Base-by-base conservation (phyloP, 495 filamentous ascomycete genomes). In the Penicillium riverlandense region DNA sequence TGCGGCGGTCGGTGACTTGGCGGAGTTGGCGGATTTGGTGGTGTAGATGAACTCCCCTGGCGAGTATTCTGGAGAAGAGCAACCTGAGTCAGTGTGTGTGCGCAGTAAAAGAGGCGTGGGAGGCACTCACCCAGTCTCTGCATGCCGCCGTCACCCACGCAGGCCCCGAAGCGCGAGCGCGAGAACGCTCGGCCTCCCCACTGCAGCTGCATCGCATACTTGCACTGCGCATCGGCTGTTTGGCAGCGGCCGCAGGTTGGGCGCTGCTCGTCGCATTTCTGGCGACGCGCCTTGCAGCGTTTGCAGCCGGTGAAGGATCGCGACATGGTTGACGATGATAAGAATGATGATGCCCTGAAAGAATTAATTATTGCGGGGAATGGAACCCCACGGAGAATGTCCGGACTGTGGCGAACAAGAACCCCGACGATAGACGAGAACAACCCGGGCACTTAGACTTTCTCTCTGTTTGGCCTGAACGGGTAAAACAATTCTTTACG, bases 41-140 rank as follows among this genome's bases (percentile, higher is more conserved):
- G 67, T 70, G 50, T 70, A 71, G 46, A 71, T 68, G 35, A 70
- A 70, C 50, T 73, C 66, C 9, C 69, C 69, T 7, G 69, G 69
- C 4, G 69, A 72, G 47, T 72, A 72, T 53, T 72, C 69, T 72
- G 38, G 22, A 1, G 15, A 22, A 2, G 7, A 37, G 48, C 31
- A 22, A 22, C 6, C 2, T 22, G 2, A 6, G 22, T 22, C 22
- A 22, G 22, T 22, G 22, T 22, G 22, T 22, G 22, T 22, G 22
- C 22, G 6, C n/a, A 22, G 15, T 34, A 12, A 7, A 40, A 11
- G 11, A 3, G 13, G 11, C 45, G 1, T 35, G 8, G 30, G 27
- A 30, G 37, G 6, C 15, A 50, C 62, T 37, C 42, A 72, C 69
- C 69, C n/a, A 72, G 47, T 55, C 58, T 63, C 46, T 70, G 62